phyloP scores from a whole-genome alignment of 2,329 filamentous ascomycete genomes.

The Aspergillus jensenii region DNA sequence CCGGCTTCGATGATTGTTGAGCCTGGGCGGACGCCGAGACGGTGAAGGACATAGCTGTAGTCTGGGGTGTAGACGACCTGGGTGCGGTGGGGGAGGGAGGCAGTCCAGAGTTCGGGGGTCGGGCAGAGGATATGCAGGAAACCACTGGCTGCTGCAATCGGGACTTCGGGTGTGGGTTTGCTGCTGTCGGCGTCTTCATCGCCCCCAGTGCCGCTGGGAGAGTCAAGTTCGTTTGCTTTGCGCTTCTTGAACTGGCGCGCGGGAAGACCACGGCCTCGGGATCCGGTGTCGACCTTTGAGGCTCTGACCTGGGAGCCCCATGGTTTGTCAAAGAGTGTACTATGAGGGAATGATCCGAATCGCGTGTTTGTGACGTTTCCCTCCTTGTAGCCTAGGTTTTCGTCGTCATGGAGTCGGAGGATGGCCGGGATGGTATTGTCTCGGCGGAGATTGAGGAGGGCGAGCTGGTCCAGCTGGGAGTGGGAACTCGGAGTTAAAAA shows the following conservation, averaged over 20 bases:
- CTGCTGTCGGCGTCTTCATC: slow-evolving; percentile 18
- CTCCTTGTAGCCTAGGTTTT: slow-evolving; percentile 70
- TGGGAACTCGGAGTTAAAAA: slow-evolving; percentile 71
- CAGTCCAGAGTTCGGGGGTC: slow-evolving; percentile 53
- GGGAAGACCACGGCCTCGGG: slow-evolving; percentile 73
- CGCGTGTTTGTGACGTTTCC: slow-evolving; percentile 84
- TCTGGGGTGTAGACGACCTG: slow-evolving; percentile 56
- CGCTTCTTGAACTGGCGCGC: slow-evolving; percentile 56
- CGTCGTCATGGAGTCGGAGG: slow-evolving; percentile 61
- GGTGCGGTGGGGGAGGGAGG: slow-evolving; percentile 51
- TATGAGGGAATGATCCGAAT: slow-evolving; percentile 87
- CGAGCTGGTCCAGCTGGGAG: slow-evolving; percentile 66
- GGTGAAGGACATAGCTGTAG: slow-evolving; percentile 53
- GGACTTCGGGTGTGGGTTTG: slow-evolving; percentile 16
- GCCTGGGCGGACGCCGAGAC: slow-evolving; percentile 48
- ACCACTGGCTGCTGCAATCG: slow-evolving; percentile 45
- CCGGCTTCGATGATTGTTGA: slow-evolving; percentile 51
- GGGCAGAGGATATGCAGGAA: slow-evolving; percentile 51
- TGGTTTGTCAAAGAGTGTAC: slow-evolving; percentile 71
- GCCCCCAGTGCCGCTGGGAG: slow-evolving; percentile 20
- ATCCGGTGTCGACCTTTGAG: slow-evolving; percentile 86
- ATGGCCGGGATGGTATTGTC: slow-evolving; percentile 79
- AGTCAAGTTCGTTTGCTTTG: slow-evolving; percentile 45
- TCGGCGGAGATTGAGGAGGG: slow-evolving; percentile 84
- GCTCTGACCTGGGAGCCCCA: slow-evolving; percentile 94